Conservation (phyloP, 371 early-diverging fungal genomes). For the Blakeslea trispora region DNA sequence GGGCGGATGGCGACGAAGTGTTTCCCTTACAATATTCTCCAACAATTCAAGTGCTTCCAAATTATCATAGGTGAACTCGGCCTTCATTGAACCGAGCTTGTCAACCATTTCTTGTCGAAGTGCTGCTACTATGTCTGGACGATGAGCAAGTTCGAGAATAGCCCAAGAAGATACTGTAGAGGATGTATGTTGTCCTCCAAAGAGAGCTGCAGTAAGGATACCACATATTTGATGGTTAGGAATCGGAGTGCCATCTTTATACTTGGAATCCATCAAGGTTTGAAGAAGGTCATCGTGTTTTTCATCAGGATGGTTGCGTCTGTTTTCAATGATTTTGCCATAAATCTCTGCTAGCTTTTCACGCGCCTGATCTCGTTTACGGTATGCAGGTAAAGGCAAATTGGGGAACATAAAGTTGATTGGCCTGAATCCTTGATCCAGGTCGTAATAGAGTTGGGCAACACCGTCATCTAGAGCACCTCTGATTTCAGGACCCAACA, state of each 20-base stretch:
- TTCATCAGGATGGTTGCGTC: slow-evolving; percentile 52
- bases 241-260: slow-evolving; percentile 82
- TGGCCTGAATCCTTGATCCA: slow-evolving; percentile 94
- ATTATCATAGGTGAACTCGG: slow-evolving; percentile 71
- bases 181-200: slow-evolving; percentile 97
- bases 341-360: slow-evolving; percentile 81
- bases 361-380: slow-evolving; percentile 86
- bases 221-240: slow-evolving; percentile 85
- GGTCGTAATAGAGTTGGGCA: slow-evolving; percentile 90
- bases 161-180: slow-evolving; percentile 96
- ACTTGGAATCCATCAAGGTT: slow-evolving; percentile 82
- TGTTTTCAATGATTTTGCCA: slow-evolving; percentile 76
- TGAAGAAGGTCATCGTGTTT: slow-evolving; percentile 75
- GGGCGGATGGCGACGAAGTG: slow-evolving; percentile 92
- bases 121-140: slow-evolving; percentile 66
- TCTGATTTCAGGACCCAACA: slow-evolving; percentile 94
- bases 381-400: slow-evolving; percentile 52
- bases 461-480: slow-evolving; percentile 70
- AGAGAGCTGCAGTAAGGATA: slow-evolving; percentile 94
- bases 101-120: slow-evolving; percentile 68
- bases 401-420: slow-evolving; percentile 82
- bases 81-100: slow-evolving; percentile 59
- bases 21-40: slow-evolving; percentile 86
- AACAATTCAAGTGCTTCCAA: slow-evolving; percentile 76
- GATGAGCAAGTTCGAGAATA: slow-evolving; percentile 81